phyloP scores from a whole-genome alignment of 106 monocot genomes.

The Allium fistulosum region DNA sequence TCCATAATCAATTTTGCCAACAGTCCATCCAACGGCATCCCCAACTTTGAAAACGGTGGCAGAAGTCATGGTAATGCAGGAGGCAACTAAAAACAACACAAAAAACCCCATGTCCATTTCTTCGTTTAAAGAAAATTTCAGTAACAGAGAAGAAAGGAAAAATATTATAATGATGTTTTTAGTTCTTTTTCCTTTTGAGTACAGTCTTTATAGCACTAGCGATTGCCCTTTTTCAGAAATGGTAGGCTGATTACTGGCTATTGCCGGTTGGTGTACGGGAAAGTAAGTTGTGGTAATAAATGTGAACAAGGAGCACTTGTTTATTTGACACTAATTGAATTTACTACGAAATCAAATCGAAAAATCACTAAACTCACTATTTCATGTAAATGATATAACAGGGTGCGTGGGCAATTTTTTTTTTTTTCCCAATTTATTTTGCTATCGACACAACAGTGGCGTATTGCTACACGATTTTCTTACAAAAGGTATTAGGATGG shows the following conservation, averaged over 20 bases:
- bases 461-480: no score
- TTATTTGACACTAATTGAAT: no score
- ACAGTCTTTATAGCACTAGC: neutral
- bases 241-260: neutral
- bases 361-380: no score
- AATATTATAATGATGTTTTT: neutral
- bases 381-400: no score
- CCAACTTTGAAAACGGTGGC: conserved; percentile 37
- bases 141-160: neutral
- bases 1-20: conserved; percentile 35
- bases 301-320: no score
- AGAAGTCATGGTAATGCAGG: neutral
- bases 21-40: conserved; percentile 37
- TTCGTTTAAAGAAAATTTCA: neutral
- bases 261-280: neutral
- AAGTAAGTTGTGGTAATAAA: no score
- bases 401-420: no score
- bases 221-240: neutral
- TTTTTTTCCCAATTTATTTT: no score
- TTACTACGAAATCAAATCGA: no score
- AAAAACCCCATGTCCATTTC: neutral
- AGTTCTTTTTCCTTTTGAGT: neutral
- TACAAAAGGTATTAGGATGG: no score
- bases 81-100: neutral
- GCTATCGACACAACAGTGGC: no score